phyloP scores from a whole-genome alignment of 805 yeast genomes.

The Ogataea pini region DNA sequence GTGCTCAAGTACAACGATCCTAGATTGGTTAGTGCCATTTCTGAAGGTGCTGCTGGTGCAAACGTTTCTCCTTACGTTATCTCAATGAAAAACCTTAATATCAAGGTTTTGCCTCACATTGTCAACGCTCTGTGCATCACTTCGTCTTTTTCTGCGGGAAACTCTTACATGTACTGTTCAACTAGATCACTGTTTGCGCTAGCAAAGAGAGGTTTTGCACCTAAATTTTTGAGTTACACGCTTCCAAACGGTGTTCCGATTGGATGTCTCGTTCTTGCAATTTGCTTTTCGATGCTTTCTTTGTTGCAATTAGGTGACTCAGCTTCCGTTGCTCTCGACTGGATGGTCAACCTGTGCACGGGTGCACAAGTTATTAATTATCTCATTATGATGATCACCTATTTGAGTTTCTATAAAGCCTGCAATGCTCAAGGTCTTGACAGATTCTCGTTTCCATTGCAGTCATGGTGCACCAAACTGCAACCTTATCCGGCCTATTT shows the following conservation, averaged over 20 bases:
- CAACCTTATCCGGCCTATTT: constrained; percentile 36
- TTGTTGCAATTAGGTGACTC: constrained; percentile 39
- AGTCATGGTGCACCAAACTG: constrained; percentile 49
- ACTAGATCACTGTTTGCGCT: constrained; percentile 67
- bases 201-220: constrained; percentile 74
- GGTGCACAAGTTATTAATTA: constrained; percentile 34
- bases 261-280: constrained; percentile 39
- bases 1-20: constrained; percentile 73
- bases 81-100: constrained; percentile 72
- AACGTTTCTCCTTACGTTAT: constrained; percentile 81
- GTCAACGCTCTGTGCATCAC: constrained; percentile 77
- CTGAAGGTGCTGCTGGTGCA: constrained; percentile 69
- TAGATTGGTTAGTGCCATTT: constrained; percentile 54
- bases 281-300: constrained; percentile 29
- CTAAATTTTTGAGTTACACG: constrained; percentile 61
- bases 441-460: constrained; percentile 45
- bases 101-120: constrained; percentile 68
- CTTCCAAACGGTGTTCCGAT: constrained; percentile 59
- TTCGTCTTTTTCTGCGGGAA: constrained; percentile 82
- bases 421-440: constrained; percentile 55
- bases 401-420: constrained; percentile 63
- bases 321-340: constrained; percentile 32
- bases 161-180: constrained; percentile 75
- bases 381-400: constrained; percentile 45
- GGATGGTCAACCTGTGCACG: constrained; percentile 35